A percentile compares a stretch with the other conserved stretches of the same genome.
These are phyloP conservation scores for Sapria himalayana DNA, from an alignment of 345 rosid species.

Conservation along the genomic window DNA sequence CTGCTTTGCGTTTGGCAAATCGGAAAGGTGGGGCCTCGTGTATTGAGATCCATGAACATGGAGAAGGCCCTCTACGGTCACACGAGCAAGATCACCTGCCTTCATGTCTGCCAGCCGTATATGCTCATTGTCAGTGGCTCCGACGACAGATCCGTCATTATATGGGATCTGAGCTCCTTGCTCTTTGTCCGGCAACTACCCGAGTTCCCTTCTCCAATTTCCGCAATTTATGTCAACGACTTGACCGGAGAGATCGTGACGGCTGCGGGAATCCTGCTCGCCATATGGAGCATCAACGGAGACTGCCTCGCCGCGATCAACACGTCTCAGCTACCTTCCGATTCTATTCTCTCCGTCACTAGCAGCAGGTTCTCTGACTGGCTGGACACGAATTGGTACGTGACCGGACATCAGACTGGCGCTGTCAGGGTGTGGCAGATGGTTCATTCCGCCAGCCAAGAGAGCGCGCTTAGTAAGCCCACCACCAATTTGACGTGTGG, in stretches of 20 bases:
- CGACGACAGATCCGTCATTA: constrained; percentile 77
- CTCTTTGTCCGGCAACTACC: constrained; percentile 79
- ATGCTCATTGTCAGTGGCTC: constrained; percentile 91
- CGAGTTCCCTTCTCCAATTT: constrained; percentile 61
- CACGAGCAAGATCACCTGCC: constrained; percentile 64
- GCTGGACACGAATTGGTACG: constrained; percentile 83
- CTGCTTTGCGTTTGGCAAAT: constrained; percentile 77
- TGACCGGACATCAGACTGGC: constrained; percentile 98
- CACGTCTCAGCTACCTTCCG: constrained; percentile 91
- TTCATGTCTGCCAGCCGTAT: constrained; percentile 91
- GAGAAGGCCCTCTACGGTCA: constrained; percentile 81
- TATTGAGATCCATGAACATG: constrained; percentile 27
- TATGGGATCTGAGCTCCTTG: constrained; percentile 93
- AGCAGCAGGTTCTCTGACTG: constrained; percentile 78
- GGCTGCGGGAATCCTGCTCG: constrained; percentile 86
- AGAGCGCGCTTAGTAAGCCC: constrained; percentile 24
- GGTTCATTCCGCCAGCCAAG: constrained; percentile 49
- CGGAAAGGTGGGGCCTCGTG: constrained; percentile 44
- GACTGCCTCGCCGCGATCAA: constrained; percentile 84
- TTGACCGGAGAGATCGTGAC: constrained; percentile 88
- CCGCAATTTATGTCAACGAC: constrained; percentile 82
- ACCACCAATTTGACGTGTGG: constrained; percentile 29
- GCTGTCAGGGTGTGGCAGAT: constrained; percentile 93
- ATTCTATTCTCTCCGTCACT: constrained; percentile 70
- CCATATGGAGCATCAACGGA: constrained; percentile 96